Base-by-base conservation (phyloP, 306 rosid species). In the Parietaria judaica region DNA sequence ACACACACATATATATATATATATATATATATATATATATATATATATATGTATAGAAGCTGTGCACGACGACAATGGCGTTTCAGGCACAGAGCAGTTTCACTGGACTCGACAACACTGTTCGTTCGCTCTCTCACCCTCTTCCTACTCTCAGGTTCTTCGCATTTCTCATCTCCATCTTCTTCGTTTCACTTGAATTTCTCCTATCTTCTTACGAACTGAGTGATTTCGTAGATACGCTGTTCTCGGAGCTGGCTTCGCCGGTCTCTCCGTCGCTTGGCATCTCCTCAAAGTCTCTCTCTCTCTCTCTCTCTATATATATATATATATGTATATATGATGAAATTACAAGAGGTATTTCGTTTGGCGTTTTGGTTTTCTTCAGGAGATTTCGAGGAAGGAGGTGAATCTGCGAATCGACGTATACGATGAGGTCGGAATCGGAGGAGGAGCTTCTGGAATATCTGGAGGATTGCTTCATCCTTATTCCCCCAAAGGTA, bases 171-270 rank as follows among this genome's bases (percentile, higher is more conserved):
- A 41, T 41, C 9, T 1, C 9, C 45, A 41, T 41, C 45, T 41
- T 41, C 45, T 41, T 41, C 3, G 45, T 41, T 41, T 5, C 9
- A 1, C 45, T 5, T 41, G 6, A 41, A 41, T 5, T 41, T 41
- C 9, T 41, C 7, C 7, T 41, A 8, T 5, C 9, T 41, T 41
- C 3, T 41, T 5, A 41, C 9, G 6, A 41, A 5, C 3, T 3
- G 45, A 41, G 1, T 41, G 9, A 41, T 41, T 41, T 41, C 66
- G 13, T 7, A 67, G 92, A 72, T 91, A 70, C 61, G 96, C 95
- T 3, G 95, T 91, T 39, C 95, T 91, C 64, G 98, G 98, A n/a
- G 96, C 97, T 75, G 96, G 98, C 13, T 87, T 87, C 51, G 96
- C 96, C 23, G 98, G 98, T 6, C 88, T 88, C 57, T 85, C 96